Evolutionary conservation across 2,329 filamentous ascomycete species (phyloP).

Genomic region (Alternaria brassicae): DNA sequence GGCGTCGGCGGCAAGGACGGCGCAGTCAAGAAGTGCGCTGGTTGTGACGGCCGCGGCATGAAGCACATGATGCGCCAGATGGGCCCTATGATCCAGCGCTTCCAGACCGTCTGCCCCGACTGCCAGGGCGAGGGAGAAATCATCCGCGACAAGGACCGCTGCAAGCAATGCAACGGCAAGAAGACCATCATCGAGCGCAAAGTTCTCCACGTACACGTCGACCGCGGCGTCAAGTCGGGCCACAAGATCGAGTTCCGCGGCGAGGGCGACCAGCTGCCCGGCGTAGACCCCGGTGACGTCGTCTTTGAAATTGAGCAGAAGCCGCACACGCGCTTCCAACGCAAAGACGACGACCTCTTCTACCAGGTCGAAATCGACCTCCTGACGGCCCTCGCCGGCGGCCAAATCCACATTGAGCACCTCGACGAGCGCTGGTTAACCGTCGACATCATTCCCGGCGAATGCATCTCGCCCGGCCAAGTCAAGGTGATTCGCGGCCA

Average conservation of each 20-base stretch:
- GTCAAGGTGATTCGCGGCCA: slow-evolving; percentile 95
- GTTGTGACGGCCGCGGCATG: slow-evolving; percentile 94
- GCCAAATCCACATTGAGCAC: slow-evolving; percentile 91
- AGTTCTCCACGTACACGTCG: slow-evolving; percentile 97
- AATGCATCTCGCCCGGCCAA: slow-evolving; percentile 88
- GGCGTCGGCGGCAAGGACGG: slow-evolving; percentile 96
- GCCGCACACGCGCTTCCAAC: slow-evolving; percentile 93
- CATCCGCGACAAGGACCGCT: slow-evolving; percentile 95
- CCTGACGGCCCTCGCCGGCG: slow-evolving; percentile 90
- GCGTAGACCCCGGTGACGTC: slow-evolving; percentile 91
- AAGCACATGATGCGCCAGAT: slow-evolving; percentile 99
- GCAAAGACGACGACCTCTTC: slow-evolving; percentile 94
- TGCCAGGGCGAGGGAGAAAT: slow-evolving; percentile 97
- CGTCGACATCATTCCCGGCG: slow-evolving; percentile 89
- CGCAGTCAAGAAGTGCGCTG: slow-evolving; percentile 89
- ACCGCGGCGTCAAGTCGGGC: slow-evolving; percentile 89
- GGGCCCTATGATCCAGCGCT: slow-evolving; percentile 99
- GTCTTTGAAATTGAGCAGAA: slow-evolving; percentile 99
- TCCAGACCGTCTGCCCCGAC: slow-evolving; percentile 98
- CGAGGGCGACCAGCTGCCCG: slow-evolving; percentile 94
- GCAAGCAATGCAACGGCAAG: slow-evolving; percentile 96
- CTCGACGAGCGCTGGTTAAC: slow-evolving; percentile 97
- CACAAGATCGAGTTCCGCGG: slow-evolving; percentile 97
- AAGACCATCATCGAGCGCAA: slow-evolving; percentile 98
- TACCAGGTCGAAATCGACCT: slow-evolving; percentile 96